A percentile compares a stretch with the other conserved stretches of the same genome.
Evolutionary conservation across 768 basidiomycete species (phyloP).

Genomic region (Dacryopinax primogenitus): DNA sequence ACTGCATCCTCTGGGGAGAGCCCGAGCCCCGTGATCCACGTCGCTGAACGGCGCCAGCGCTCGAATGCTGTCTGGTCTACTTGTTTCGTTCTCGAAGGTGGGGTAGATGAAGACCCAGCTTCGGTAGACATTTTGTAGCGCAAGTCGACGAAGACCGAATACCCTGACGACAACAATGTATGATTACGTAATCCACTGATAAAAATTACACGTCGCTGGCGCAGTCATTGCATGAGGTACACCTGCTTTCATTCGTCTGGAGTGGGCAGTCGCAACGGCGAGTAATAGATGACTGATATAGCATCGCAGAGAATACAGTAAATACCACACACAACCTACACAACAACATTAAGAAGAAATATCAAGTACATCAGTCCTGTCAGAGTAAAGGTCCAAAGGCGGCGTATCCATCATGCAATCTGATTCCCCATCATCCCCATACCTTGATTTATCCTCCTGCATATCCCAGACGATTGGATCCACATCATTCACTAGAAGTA

Average conservation of each 20-base stretch:
- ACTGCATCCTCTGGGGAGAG: slow-evolving; percentile 34
- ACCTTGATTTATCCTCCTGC: not conserved
- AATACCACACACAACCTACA: no score
- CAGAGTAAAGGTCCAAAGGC: not conserved
- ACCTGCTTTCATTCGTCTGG: no score
- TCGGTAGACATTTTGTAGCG: not conserved
- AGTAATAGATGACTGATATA: no score
- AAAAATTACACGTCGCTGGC: no score
- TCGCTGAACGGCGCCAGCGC: slow-evolving; percentile 40
- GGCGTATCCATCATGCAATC: not conserved
- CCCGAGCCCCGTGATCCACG: slow-evolving; percentile 41
- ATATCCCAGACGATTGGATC: not conserved
- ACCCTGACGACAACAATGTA: not conserved
- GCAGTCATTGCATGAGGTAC: no score
- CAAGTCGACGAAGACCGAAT: not conserved
- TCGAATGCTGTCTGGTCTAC: slow-evolving; percentile 30
- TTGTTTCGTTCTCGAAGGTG: not conserved
- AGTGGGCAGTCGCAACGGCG: no score
- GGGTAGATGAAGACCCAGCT: no score
- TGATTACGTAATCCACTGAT: not conserved
- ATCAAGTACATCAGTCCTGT: not conserved
- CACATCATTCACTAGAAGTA: not conserved
- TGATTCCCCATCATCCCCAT: not conserved
- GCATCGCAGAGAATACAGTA: no score
- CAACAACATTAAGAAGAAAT: not conserved